Conservation (phyloP, 176 grass and related monocot species). For the Saccharum officinarum region DNA sequence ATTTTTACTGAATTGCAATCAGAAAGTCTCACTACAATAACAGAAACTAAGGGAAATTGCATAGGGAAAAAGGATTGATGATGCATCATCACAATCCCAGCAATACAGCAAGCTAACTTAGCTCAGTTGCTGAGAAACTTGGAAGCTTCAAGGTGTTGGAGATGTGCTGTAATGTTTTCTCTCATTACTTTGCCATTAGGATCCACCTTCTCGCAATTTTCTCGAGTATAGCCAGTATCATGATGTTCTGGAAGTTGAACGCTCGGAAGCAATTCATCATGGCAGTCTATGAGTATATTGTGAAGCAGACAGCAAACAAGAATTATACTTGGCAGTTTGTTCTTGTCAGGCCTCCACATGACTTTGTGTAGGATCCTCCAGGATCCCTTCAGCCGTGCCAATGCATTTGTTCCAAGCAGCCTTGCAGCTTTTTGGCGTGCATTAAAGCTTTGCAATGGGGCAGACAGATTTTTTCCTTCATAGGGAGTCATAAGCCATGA, state of each 20-base stretch:
- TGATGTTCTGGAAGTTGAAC: conserved; percentile 69
- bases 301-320: conserved; percentile 96
- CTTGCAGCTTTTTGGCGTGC: conserved; percentile 52
- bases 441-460: conserved; percentile 54
- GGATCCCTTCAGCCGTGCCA: conserved; percentile 82
- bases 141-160: conserved; percentile 33
- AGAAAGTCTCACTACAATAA: conserved; percentile 32
- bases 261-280: conserved; percentile 64
- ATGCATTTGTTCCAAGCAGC: conserved; percentile 57
- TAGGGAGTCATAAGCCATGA: conserved; percentile 90
- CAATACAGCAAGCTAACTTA: conserved; percentile 7
- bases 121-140: conserved; percentile 11
- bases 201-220: conserved; percentile 60
- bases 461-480: conserved; percentile 60
- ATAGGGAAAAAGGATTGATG: conserved; percentile 6
- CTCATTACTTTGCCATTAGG: conserved; percentile 70
- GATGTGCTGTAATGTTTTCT: conserved; percentile 68
- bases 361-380: conserved; percentile 99
- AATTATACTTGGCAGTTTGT: conserved; percentile 96
- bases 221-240: conserved; percentile 75
- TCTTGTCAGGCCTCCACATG: conserved; percentile 96
- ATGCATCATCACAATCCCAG: conserved; percentile 18
- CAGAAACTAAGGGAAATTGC: conserved; percentile 18
- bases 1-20: conserved; percentile 29
- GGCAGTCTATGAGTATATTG: conserved; percentile 89